Conservation (phyloP, 2,329 filamentous ascomycete genomes). For the Rugonectria rugulosa region DNA sequence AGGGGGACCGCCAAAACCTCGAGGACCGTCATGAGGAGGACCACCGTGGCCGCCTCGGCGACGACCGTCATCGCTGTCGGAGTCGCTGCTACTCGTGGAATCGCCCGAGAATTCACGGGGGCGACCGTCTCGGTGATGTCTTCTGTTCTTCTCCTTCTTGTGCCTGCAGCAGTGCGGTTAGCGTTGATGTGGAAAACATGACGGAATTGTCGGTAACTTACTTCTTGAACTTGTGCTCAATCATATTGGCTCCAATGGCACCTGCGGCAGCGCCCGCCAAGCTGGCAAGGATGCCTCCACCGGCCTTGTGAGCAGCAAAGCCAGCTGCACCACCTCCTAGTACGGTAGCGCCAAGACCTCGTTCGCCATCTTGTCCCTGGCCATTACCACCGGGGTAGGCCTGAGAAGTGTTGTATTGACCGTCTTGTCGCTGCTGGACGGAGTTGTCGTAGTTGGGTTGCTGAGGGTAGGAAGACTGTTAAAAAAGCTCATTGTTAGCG, state of each 20-base stretch:
- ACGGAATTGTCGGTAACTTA: neutral
- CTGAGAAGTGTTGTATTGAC: slow-evolving; percentile 25
- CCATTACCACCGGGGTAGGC: slow-evolving; percentile 20
- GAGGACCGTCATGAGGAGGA: slow-evolving; percentile 1
- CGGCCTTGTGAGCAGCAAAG: slow-evolving; percentile 58
- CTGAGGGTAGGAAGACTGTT: slow-evolving; percentile 32
- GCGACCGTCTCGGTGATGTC: slow-evolving; percentile 32
- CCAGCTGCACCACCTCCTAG: slow-evolving; percentile 58
- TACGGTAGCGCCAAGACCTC: slow-evolving; percentile 60
- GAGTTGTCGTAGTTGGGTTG: slow-evolving; percentile 28
- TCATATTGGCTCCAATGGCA: slow-evolving; percentile 57
- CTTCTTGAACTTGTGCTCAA: slow-evolving; percentile 50
- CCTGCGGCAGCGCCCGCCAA: slow-evolving; percentile 57
- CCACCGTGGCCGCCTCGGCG: slow-evolving; percentile 3
- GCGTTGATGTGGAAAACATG: neutral
- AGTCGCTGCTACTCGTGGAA: slow-evolving; percentile 37
- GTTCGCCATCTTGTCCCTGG: slow-evolving; percentile 45
- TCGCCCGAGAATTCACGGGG: slow-evolving; percentile 28
- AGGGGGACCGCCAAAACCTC: neutral
- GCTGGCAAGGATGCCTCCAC: slow-evolving; percentile 57
- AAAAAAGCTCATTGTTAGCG: slow-evolving; percentile 1
- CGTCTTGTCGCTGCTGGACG: slow-evolving; percentile 26
- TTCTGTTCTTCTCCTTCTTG: slow-evolving; percentile 39
- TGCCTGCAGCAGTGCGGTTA: slow-evolving; percentile 12
- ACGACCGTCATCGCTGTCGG: slow-evolving; percentile 31